Evolutionary conservation across 768 basidiomycete species (phyloP).

Genomic region (Pholiota microspora): DNA sequence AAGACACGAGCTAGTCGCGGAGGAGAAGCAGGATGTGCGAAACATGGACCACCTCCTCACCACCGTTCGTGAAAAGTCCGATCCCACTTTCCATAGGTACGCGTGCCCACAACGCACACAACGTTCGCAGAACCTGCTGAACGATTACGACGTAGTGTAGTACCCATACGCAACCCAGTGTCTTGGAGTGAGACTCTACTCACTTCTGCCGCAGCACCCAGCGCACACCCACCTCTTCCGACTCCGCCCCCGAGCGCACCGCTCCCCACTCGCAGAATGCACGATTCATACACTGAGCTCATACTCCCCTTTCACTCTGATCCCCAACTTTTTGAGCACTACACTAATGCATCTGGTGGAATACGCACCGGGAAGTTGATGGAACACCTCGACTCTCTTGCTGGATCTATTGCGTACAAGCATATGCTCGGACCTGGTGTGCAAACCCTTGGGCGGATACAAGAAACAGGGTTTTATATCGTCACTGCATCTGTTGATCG

Average conservation of each 20-base stretch:
- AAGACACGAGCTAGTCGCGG: no score
- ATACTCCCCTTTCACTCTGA: conserved; percentile 62
- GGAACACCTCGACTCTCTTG: conserved; percentile 83
- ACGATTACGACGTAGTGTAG: conserved; percentile 34
- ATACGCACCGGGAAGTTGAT: conserved; percentile 74
- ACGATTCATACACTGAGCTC: conserved; percentile 70
- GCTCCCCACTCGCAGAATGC: conserved; percentile 51
- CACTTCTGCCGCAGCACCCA: conserved; percentile 32
- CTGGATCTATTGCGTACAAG: conserved; percentile 82
- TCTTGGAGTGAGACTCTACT: conserved; percentile 62
- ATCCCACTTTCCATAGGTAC: conserved; percentile 55
- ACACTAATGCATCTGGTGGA: conserved; percentile 69
- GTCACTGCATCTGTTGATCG: conserved; percentile 84
- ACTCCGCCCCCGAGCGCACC: not conserved
- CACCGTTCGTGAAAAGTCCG: conserved; percentile 52
- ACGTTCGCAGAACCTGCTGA: not conserved
- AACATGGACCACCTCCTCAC: conserved; percentile 56
- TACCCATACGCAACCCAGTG: conserved; percentile 51
- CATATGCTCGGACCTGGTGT: conserved; percentile 71
- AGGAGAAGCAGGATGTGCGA: conserved; percentile 59
- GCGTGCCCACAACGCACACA: not conserved
- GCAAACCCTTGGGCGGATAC: conserved; percentile 50
- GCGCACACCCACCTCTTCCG: not conserved
- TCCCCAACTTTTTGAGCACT: conserved; percentile 61
- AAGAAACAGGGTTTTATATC: conserved; percentile 72